phyloP scores from a whole-genome alignment of 345 rosid species.

The Euphorbia pulcherrima region DNA sequence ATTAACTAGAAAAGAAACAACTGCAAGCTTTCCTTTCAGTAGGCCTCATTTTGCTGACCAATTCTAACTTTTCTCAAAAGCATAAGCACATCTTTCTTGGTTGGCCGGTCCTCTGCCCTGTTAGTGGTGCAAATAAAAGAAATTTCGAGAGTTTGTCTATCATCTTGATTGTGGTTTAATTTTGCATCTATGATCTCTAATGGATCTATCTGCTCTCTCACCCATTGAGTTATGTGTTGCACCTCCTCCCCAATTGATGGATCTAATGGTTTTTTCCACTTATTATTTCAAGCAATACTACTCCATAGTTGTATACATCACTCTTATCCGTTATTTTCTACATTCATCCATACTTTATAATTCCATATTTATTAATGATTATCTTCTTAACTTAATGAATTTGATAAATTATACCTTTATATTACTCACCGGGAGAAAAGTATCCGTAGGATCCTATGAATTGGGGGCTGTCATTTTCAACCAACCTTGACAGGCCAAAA shows the following conservation, averaged over 20 bases:
- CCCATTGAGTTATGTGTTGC: conserved; percentile 80
- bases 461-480: conserved; percentile 55
- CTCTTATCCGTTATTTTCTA: conserved; percentile 61
- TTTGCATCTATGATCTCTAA: conserved; percentile 60
- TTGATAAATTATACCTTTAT: too few species aligned
- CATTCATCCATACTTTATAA: conserved; percentile 67
- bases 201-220: conserved; percentile 64
- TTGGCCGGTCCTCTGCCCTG: conserved; percentile 73
- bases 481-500: conserved; percentile 78
- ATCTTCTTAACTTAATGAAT: neutral
- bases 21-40: too few species aligned
- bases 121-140: conserved; percentile 72
- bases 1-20: too few species aligned
- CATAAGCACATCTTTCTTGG: conserved; percentile 85
- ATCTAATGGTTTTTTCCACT: conserved; percentile 72
- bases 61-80: conserved; percentile 62
- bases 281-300: conserved; percentile 68
- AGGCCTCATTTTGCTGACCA: conserved; percentile 37
- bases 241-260: conserved; percentile 63
- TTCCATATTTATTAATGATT: neutral
- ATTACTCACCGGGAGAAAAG: conserved; percentile 76
- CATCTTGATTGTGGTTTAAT: conserved; percentile 62
- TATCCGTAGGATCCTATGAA: conserved; percentile 88
- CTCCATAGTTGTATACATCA: conserved; percentile 83
- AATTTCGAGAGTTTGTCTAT: conserved; percentile 59